Evolutionary conservation across 2,329 filamentous ascomycete species (phyloP).

Genomic region (Daldinia sp.): DNA sequence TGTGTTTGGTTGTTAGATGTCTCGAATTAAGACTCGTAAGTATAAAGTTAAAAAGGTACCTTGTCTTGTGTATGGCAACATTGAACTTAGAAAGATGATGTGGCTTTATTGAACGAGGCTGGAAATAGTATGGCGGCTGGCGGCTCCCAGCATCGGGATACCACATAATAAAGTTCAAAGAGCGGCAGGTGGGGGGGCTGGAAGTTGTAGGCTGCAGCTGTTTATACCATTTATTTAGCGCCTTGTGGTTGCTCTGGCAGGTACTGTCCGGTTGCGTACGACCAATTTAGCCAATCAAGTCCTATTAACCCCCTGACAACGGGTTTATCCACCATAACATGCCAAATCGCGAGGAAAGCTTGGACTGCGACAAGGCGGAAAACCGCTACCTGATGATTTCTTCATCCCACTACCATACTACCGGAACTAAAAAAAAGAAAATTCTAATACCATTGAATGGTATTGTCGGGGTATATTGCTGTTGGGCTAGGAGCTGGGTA

Average conservation of each 20-base stretch:
- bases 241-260: conserved; percentile 55
- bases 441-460: conserved; percentile 41
- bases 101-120: conserved; percentile 32
- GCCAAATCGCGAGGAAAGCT: conserved; percentile 50
- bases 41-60: not conserved
- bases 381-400: conserved; percentile 29
- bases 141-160: not conserved
- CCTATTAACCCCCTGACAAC: conserved; percentile 54
- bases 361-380: conserved; percentile 39
- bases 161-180: not conserved
- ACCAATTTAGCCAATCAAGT: conserved; percentile 9
- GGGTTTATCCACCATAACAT: conserved; percentile 57
- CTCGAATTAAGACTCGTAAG: not conserved
- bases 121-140: conserved; percentile 22
- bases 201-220: conserved; percentile 9
- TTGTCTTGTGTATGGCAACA: too few relatives aligned
- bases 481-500: conserved; percentile 43
- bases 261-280: conserved; percentile 43
- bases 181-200: conserved; percentile 30
- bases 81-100: conserved; percentile 11
- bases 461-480: conserved; percentile 42
- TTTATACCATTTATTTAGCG: conserved; percentile 40
- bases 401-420: conserved; percentile 37
- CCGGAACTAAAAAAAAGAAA: not conserved
- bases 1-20: conserved; percentile 1